Conservation (phyloP, 345 rosid species). For the Linum lewisii region DNA sequence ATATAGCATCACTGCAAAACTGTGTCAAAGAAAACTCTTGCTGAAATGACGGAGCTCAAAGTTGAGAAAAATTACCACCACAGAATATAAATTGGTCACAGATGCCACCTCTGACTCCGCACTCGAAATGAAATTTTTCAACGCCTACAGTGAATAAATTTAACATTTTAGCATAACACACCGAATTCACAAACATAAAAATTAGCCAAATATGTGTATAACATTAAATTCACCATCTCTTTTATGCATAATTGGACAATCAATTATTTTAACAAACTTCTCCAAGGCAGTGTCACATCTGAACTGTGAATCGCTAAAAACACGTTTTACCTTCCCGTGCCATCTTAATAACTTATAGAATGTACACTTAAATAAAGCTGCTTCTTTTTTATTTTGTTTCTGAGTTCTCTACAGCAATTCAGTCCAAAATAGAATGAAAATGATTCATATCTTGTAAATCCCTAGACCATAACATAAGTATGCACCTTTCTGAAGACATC, state of each 20-base stretch:
- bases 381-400: too few relatives aligned
- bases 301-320: not conserved
- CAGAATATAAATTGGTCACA: conserved; percentile 65
- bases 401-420: too few relatives aligned
- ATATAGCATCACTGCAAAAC: not conserved
- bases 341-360: too few relatives aligned
- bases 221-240: not conserved
- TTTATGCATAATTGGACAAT: not conserved
- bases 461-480: not conserved
- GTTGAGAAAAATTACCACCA: conserved; percentile 62
- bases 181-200: not conserved
- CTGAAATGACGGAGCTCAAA: not conserved
- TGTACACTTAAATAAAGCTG: too few relatives aligned
- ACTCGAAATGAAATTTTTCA: conserved; percentile 59
- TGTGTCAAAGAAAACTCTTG: not conserved
- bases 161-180: conserved; percentile 13
- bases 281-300: not conserved
- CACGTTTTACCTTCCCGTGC: too few relatives aligned
- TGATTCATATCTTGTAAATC: too few relatives aligned
- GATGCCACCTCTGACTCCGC: conserved; percentile 79
- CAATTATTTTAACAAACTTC: not conserved
- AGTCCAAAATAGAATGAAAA: too few relatives aligned
- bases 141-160: conserved; percentile 34
- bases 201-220: not conserved
- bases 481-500: conserved; percentile 74